These are phyloP conservation scores for Arachis monticola DNA, from an alignment of 331 rosid genomes.

Conservation along the genomic window DNA sequence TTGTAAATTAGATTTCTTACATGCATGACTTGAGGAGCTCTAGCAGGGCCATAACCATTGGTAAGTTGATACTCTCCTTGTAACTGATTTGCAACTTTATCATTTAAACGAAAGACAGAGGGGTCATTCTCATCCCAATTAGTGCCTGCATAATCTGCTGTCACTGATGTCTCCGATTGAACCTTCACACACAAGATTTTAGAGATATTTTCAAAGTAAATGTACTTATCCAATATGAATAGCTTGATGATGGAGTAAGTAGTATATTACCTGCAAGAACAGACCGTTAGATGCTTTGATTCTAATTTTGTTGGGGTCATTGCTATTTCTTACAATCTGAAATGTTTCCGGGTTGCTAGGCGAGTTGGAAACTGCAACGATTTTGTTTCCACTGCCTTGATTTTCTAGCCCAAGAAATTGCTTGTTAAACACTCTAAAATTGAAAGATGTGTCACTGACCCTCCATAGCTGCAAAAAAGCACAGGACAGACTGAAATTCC, in stretches of 20 bases:
- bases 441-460: conserved; percentile 52
- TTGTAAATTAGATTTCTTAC: conserved; percentile 27
- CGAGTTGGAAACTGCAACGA: conserved; percentile 42
- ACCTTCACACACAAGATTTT: conserved; percentile 39
- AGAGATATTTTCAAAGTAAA: background rate
- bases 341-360: conserved; percentile 48
- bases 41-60: conserved; percentile 64
- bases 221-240: background rate
- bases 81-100: conserved; percentile 21
- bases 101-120: conserved; percentile 51
- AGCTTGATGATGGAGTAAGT: background rate
- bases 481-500: background rate
- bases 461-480: conserved; percentile 62
- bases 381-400: conserved; percentile 36
- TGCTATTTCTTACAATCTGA: conserved; percentile 43
- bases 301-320: conserved; percentile 43
- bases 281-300: conserved; percentile 52
- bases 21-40: conserved; percentile 57
- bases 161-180: conserved; percentile 43
- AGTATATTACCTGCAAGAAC: conserved; percentile 54
- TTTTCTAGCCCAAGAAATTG: conserved; percentile 55
- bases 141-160: conserved; percentile 55
- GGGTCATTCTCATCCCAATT: conserved; percentile 63
- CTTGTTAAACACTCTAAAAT: conserved; percentile 56
- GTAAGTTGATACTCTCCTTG: conserved; percentile 65